Percentiles rank a stretch among this genome's conserved stretches.
phyloP scores from a whole-genome alignment of 1,284 basidiomycete species.

The Leucoagaricus sp. region DNA sequence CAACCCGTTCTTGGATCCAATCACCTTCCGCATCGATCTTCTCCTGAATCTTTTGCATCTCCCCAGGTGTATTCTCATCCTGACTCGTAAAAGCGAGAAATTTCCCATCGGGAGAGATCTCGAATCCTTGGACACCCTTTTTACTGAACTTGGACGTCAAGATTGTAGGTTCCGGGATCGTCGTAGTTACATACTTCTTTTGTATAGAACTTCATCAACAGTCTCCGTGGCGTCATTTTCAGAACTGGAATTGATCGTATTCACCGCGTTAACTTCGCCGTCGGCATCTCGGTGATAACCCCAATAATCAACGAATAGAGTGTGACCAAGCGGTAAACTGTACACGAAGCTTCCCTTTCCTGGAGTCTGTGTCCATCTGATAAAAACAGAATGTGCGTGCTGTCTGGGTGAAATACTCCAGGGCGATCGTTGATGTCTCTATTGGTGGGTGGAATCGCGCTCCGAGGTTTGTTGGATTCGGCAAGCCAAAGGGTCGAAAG shows the following conservation, averaged over 20 bases:
- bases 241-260: background rate
- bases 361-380: conserved; percentile 27
- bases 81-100: conserved; percentile 27
- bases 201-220: background rate
- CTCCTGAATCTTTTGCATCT: conserved; percentile 19
- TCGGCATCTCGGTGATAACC: conserved; percentile 6
- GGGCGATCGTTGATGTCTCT: conserved; percentile 26
- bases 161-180: conserved; percentile 14
- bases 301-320: conserved; percentile 5
- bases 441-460: conserved; percentile 26
- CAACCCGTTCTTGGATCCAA: conserved; percentile 22
- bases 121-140: conserved; percentile 26
- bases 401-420: conserved; percentile 30
- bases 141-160: conserved; percentile 12
- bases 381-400: conserved; percentile 26
- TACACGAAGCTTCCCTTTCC: conserved; percentile 27
- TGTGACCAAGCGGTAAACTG: conserved; percentile 15
- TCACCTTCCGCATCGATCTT: conserved; percentile 28
- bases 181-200: too few relatives aligned
- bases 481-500: conserved; percentile 32
- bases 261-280: background rate
- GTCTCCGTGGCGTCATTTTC: background rate
- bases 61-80: conserved; percentile 17
- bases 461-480: conserved; percentile 23
- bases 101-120: conserved; percentile 31